Evolutionary conservation across 345 rosid genomes (phyloP).

Genomic region (Lepidium aucheri): DNA sequence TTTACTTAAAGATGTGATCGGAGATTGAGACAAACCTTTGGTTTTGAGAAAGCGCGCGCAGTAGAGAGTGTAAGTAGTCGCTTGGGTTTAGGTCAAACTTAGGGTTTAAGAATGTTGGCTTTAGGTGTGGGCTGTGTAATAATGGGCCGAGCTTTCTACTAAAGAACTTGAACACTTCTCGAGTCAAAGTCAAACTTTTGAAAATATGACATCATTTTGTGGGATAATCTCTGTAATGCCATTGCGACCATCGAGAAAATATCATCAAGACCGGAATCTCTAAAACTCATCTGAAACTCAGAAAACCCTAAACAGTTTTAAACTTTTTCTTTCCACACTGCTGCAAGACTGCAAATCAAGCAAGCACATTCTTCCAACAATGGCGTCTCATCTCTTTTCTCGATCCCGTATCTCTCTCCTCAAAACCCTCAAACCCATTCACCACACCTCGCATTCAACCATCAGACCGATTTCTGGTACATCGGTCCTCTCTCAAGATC

Average conservation of each 20-base stretch:
- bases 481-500: conserved; percentile 56
- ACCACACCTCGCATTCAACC: not conserved
- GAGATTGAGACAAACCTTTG: no score
- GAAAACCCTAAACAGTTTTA: conserved; percentile 24
- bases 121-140: not conserved
- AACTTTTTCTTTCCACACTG: not conserved
- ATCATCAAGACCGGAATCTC: conserved; percentile 18
- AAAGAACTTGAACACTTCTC: not conserved
- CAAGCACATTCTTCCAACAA: conserved; percentile 22
- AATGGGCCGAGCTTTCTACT: conserved; percentile 9
- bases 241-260: not conserved
- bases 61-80: no score
- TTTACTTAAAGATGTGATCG: no score
- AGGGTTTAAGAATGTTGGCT: no score
- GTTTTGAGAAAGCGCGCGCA: no score
- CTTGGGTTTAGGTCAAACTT: no score
- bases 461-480: conserved; percentile 51
- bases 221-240: conserved; percentile 8
- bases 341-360: not conserved
- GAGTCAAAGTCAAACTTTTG: not conserved
- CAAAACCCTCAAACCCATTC: conserved; percentile 31
- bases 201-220: not conserved
- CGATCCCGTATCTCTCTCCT: conserved; percentile 36
- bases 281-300: conserved; percentile 17
- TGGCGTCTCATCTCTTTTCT: conserved; percentile 48